Base-by-base conservation (phyloP, 306 rosid species). In the Inga oerstediana region DNA sequence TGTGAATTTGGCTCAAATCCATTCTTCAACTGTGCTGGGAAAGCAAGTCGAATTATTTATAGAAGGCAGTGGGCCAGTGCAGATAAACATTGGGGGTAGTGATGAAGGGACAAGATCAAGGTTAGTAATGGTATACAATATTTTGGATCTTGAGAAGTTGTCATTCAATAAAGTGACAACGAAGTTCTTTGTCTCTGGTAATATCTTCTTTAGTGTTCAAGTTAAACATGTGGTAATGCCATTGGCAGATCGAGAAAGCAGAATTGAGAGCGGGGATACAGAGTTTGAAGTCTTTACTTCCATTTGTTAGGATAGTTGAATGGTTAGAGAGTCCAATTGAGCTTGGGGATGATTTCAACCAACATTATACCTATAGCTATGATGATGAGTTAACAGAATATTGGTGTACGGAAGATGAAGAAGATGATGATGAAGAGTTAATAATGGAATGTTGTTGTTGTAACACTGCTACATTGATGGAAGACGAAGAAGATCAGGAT, bases 41-140 rank as follows among this genome's bases (percentile, higher is more conserved):
- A 9, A 9, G 13, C 0, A 0, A 7, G 0, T 0, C 14, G 1
- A 0, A 1, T n/a, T 58, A 1, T 7, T 0, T 0, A 0, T 56
- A 20, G 27, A 20, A 2, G 8, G 6, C 0, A 2, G 2, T 5
- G 62, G n/a, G 19, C 66, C 37, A 37, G 8, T 24, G 66, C 0
- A 20, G 0, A 20, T 49, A 15, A 2, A 24, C 2, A 8, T 72
- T 46, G n/a, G 59, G 0, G 4, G 58, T 41, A 45, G 5, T 13
- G 24, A 24, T 15, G 8, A 46, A 46, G 37, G 7, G 3, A 27
- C 35, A 71, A 71, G 43, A 24, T 72, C 14, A 48, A 20, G 20
- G 37, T 5, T 43, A 22, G 20, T 44, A 35, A 34, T 9, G 2
- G 10, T 2, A 4, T 13, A n/a, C 20, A n/a, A 43, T 2, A 22